Percentiles rank a stretch among this genome's conserved stretches.
Conservation (phyloP, 352 stramenopile genomes). For the Phytophthora citrophthora region DNA sequence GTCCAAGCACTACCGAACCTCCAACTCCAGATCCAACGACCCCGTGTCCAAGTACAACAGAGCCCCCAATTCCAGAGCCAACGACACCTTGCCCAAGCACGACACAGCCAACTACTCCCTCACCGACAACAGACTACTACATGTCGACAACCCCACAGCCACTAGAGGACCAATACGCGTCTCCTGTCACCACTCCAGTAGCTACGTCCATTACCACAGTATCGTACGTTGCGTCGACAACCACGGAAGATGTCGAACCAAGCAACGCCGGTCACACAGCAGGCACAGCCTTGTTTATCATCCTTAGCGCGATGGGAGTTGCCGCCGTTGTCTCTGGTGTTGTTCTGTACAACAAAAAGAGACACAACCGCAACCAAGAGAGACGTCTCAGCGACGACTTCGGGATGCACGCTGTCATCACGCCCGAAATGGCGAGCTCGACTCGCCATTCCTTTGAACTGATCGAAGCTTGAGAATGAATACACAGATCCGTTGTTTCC, state of each 20-base stretch:
- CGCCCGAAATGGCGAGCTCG: constrained; percentile 5
- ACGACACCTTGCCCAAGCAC: constrained; percentile 6
- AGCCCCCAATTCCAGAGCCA: background rate
- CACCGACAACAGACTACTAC: background rate
- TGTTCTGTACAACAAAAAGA: constrained; percentile 7
- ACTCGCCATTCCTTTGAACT: constrained; percentile 14
- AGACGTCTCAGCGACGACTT: constrained; percentile 23
- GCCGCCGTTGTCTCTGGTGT: constrained; percentile 1
- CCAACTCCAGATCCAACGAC: background rate
- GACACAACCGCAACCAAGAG: background rate
- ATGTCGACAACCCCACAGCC: background rate
- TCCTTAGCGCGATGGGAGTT: constrained; percentile 3
- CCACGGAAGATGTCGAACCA: constrained; percentile 1
- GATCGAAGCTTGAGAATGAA: constrained; percentile 3
- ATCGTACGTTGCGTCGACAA: constrained; percentile 14
- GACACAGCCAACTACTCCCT: background rate
- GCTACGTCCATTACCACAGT: background rate
- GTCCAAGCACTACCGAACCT: background rate
- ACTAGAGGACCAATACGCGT: constrained; percentile 1
- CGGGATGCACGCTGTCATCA: constrained; percentile 22
- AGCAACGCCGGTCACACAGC: background rate
- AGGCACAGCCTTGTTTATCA: constrained; percentile 2
- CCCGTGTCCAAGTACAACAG: background rate
- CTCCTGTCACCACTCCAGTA: background rate
- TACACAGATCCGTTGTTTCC: no score